Percentiles rank a stretch among this genome's conserved stretches.
Conservation (phyloP, 805 yeast genomes). For the Candida verbasci region DNA sequence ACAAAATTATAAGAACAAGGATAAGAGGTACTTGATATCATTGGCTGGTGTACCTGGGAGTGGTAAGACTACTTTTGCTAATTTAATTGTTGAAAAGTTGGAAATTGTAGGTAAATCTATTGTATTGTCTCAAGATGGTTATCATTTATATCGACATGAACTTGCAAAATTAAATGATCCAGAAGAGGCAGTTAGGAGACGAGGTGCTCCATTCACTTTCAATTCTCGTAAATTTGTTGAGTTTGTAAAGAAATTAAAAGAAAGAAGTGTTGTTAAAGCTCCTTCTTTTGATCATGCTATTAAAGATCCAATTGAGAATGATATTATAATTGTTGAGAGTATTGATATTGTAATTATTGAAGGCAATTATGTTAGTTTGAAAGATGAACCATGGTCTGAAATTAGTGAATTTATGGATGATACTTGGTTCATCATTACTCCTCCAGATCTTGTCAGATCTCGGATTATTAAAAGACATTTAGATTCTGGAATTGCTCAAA, state of each 20-base stretch:
- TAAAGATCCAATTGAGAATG: slow-evolving; percentile 66
- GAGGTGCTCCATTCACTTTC: slow-evolving; percentile 89
- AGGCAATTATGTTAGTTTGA: slow-evolving; percentile 66
- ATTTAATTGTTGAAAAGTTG: slow-evolving; percentile 30
- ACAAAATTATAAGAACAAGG: slow-evolving; percentile 1
- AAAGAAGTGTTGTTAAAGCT: slow-evolving; percentile 19
- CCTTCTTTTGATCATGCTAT: slow-evolving; percentile 76
- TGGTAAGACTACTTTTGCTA: slow-evolving; percentile 72
- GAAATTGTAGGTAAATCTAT: slow-evolving; percentile 14
- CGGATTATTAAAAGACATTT: slow-evolving; percentile 69
- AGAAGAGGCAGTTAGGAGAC: slow-evolving; percentile 50
- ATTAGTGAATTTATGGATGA: slow-evolving; percentile 39
- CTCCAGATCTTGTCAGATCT: slow-evolving; percentile 40
- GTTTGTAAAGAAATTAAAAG: slow-evolving; percentile 16
- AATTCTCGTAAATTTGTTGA: slow-evolving; percentile 45
- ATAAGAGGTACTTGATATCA: slow-evolving; percentile 35
- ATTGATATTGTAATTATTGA: slow-evolving; percentile 63
- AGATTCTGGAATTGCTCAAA: slow-evolving; percentile 46
- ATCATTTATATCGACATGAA: slow-evolving; percentile 29
- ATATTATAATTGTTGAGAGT: slow-evolving; percentile 40
- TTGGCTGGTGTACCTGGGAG: slow-evolving; percentile 82
- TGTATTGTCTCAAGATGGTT: slow-evolving; percentile 39
- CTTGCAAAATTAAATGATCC: slow-evolving; percentile 46
- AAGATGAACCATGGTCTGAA: slow-evolving; percentile 55
- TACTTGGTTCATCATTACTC: slow-evolving; percentile 50